phyloP scores from a whole-genome alignment of 1,139 yeast species.

The Pichia sp. region DNA sequence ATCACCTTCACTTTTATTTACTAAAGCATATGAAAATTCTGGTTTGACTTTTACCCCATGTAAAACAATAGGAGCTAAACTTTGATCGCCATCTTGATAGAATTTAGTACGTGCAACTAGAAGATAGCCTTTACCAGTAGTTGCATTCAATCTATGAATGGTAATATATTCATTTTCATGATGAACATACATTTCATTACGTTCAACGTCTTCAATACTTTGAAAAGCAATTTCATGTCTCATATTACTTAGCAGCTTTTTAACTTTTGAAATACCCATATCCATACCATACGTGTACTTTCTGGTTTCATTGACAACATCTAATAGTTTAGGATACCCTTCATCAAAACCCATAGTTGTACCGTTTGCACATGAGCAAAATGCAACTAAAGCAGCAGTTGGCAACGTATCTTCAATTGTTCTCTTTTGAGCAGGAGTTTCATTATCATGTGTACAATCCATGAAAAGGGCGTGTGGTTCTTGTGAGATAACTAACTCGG shows the following conservation, averaged over 20 bases:
- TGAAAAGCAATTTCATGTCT: constrained; percentile 58
- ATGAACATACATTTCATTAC: constrained; percentile 90
- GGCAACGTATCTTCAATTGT: constrained; percentile 93
- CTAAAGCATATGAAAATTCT: constrained; percentile 54
- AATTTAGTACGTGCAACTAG: constrained; percentile 85
- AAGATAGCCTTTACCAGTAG: constrained; percentile 84
- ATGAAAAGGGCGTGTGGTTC: constrained; percentile 90
- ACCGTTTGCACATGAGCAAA: constrained; percentile 92
- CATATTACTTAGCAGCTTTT: constrained; percentile 51
- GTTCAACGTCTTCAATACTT: constrained; percentile 56
- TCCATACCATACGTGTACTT: constrained; percentile 59
- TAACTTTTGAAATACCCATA: constrained; percentile 77
- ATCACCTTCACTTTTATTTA: constrained; percentile 37
- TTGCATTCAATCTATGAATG: constrained; percentile 76
- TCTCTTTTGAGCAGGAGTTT: constrained; percentile 80
- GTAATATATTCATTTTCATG: constrained; percentile 92
- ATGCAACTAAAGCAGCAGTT: constrained; percentile 87
- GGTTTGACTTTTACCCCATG: constrained; percentile 60
- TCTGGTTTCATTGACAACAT: constrained; percentile 75
- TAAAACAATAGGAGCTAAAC: constrained; percentile 52
- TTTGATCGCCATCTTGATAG: constrained; percentile 40
- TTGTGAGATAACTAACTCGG: constrained; percentile 54
- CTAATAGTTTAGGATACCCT: constrained; percentile 71
- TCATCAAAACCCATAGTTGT: constrained; percentile 94
- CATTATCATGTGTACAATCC: constrained; percentile 98